Conservation (phyloP, 2,329 filamentous ascomycete species). For the Leptographium galeiforme region DNA sequence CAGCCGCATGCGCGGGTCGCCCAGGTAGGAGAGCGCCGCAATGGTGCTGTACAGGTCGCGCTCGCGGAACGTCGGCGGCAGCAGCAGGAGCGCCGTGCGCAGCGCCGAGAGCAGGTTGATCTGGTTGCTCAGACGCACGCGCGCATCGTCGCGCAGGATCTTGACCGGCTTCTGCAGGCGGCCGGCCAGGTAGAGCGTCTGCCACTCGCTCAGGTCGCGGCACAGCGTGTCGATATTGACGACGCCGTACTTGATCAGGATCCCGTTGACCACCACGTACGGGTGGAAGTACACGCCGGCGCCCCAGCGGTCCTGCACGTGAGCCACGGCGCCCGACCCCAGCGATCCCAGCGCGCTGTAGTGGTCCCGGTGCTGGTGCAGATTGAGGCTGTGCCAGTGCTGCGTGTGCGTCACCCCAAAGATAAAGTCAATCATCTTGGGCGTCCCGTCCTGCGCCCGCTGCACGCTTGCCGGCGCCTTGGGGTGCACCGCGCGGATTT, state of each 20-base stretch:
- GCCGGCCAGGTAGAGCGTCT: constrained; percentile 90
- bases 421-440: constrained; percentile 98
- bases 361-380: constrained; percentile 77
- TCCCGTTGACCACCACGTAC: constrained; percentile 86
- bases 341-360: constrained; percentile 77
- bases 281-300: constrained; percentile 98
- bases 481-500: constrained; percentile 58
- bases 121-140: constrained; percentile 86
- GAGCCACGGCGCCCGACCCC: constrained; percentile 73
- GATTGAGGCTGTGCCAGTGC: constrained; percentile 92
- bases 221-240: constrained; percentile 87
- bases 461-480: constrained; percentile 68
- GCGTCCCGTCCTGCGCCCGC: constrained; percentile 72
- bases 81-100: constrained; percentile 73
- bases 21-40: constrained; percentile 82
- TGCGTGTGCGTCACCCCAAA: constrained; percentile 90
- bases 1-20: constrained; percentile 89
- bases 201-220: constrained; percentile 76
- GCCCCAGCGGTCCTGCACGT: constrained; percentile 75
- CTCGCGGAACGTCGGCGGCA: constrained; percentile 76
- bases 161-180: constrained; percentile 96
- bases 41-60: constrained; percentile 82
- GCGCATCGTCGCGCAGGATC: constrained; percentile 86
- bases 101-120: constrained; percentile 88
- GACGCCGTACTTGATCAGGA: constrained; percentile 94